A percentile compares a stretch with the other conserved stretches of the same genome.
phyloP scores from a whole-genome alignment of 78 protist genomes.

The Dictyostelium citrinum region DNA sequence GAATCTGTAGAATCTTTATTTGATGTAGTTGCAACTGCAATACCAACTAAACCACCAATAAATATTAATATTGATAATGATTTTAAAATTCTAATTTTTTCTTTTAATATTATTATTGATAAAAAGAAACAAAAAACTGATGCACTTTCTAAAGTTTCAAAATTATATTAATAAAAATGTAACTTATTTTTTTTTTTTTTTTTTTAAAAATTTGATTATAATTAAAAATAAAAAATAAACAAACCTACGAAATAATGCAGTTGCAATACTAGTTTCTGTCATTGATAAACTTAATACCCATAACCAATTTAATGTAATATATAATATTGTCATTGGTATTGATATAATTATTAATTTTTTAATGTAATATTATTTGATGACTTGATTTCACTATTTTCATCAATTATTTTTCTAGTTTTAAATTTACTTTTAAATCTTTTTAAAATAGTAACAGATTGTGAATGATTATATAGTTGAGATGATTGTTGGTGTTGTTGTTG shows the following conservation, averaged over 20 bases:
- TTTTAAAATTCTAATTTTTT: slow-evolving; percentile 22
- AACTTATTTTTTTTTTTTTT: no score
- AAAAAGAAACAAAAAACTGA: slow-evolving; percentile 33
- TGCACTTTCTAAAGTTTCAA: slow-evolving; percentile 52
- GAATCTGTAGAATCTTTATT: no score
- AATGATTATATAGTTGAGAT: no score
- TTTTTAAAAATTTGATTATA: no score
- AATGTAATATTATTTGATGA: background rate
- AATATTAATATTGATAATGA: background rate
- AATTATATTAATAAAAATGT: no score
- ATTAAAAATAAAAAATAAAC: background rate
- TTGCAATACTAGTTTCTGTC: slow-evolving; percentile 41
- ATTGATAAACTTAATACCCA: slow-evolving; percentile 43
- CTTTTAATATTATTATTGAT: slow-evolving; percentile 51
- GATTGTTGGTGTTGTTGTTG: no score
- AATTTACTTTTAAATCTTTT: background rate
- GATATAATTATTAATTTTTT: background rate
- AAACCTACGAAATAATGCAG: slow-evolving; percentile 35
- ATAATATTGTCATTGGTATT: slow-evolving; percentile 17
- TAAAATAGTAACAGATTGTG: background rate
- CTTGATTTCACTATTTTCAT: background rate
- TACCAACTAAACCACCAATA: slow-evolving; percentile 55
- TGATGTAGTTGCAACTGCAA: slow-evolving; percentile 1
- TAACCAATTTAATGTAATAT: slow-evolving; percentile 22
- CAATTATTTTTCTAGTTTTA: background rate